phyloP scores from a whole-genome alignment of 768 basidiomycete genomes.

The Lentinula sp. region DNA sequence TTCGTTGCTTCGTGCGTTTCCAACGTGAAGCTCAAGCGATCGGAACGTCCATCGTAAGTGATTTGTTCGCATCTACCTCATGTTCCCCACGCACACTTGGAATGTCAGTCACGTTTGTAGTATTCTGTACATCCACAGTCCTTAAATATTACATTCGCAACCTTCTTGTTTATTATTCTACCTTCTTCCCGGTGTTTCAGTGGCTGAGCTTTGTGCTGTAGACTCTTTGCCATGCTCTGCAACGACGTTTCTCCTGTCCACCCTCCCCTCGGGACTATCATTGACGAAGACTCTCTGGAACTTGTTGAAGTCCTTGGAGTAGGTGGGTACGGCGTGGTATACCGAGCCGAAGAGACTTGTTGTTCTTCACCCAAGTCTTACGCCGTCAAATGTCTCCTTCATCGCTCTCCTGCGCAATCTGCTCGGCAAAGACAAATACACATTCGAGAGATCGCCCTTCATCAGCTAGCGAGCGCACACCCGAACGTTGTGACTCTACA shows the following conservation, averaged over 20 bases:
- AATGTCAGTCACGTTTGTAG: constrained; percentile 35
- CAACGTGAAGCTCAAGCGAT: constrained; percentile 30
- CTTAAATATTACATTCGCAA: constrained; percentile 4
- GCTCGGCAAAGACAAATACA: constrained; percentile 70
- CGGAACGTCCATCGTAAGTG: constrained; percentile 36
- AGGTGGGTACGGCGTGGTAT: constrained; percentile 95
- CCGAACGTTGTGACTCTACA: constrained; percentile 84
- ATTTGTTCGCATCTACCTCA: constrained; percentile 55
- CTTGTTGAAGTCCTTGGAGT: constrained; percentile 85
- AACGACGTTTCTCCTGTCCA: constrained; percentile 19
- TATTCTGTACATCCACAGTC: neutral
- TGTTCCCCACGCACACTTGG: constrained; percentile 65
- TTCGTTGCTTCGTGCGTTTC: neutral
- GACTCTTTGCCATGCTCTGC: constrained; percentile 4
- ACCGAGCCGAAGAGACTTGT: constrained; percentile 69
- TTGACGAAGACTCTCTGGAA: constrained; percentile 79
- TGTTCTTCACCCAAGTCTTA: constrained; percentile 50
- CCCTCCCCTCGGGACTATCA: constrained; percentile 66
- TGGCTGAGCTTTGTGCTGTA: neutral
- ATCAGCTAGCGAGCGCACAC: constrained; percentile 69
- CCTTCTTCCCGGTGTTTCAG: neutral
- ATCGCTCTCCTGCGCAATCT: constrained; percentile 32
- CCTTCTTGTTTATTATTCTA: neutral
- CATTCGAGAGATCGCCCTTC: constrained; percentile 81
- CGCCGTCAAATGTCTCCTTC: constrained; percentile 89